phyloP scores from a whole-genome alignment of 1,139 yeast species.

The Pichia sp. region DNA sequence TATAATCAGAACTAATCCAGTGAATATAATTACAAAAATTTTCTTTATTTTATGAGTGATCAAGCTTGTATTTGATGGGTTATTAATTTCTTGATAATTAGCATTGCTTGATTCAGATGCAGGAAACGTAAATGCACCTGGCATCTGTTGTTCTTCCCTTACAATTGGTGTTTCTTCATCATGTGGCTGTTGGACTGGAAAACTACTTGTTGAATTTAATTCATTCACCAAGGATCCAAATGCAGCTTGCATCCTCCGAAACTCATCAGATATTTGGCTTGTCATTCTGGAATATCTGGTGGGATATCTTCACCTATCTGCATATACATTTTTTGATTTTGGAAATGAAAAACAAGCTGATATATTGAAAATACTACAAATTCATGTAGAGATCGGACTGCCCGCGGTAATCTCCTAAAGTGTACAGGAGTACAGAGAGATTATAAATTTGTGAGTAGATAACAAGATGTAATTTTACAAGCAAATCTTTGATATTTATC shows the following conservation, averaged over 20 bases:
- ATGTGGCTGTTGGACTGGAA: not conserved
- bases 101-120: not conserved
- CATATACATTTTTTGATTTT: no score
- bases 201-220: not conserved
- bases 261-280: conserved; percentile 6
- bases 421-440: no score
- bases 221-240: conserved; percentile 4
- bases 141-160: conserved; percentile 8
- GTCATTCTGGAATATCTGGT: no score
- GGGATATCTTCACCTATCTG: no score
- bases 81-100: not conserved
- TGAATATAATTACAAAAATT: not conserved
- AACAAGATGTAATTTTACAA: no score
- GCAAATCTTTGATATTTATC: no score
- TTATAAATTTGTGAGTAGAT: no score
- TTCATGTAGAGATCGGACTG: no score
- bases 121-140: conserved; percentile 9
- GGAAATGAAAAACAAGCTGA: no score
- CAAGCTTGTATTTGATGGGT: not conserved
- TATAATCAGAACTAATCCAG: conserved; percentile 1
- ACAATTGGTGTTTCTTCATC: conserved; percentile 11
- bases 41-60: not conserved
- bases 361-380: no score
- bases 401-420: no score
- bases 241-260: conserved; percentile 8